Base-by-base conservation (phyloP, 768 basidiomycete genomes). In the Dioszegia hungarica region DNA sequence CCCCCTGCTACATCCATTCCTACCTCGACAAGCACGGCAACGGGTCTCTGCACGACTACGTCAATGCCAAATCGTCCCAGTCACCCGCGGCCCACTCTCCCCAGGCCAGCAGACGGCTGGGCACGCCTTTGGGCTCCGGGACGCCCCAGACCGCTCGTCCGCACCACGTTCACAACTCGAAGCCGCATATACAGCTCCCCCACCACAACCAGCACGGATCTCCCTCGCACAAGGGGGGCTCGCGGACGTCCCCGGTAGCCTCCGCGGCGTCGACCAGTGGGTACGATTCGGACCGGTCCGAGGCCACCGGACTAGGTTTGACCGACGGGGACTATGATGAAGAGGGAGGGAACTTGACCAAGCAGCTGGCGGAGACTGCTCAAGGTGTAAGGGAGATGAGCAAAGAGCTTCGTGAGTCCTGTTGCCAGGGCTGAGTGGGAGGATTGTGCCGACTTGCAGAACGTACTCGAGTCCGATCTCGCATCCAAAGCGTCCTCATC, bases 311-410 rank as follows among this genome's bases (percentile, higher is more conserved):
- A 59, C 55, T 25, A 46, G 71, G 74, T 43, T 69, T 61, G 12
- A 68, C 72, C 37, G 57, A n/a, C n/a, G n/a, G n/a, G n/a, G 78
- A 79, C 24, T 85, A 86, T 27, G 85, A 88, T 22, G 86, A 85
- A 41, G 84, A 83, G 60, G 83, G 82, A 0, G 82, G 83, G 39
- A 93, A 86, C 72, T 77, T 98, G 67, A 98, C 95, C 5, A 86
- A 83, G 72, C 90, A 92, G 65, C 81, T 99, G 14, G 95, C 94
- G 8, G 94, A 94, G 79, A 99, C 95, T 19, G 95, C 95, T 17
- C 89, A 91, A 12, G 88, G 91, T 36, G 95, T 99, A 11, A 83
- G 95, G 45, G 95, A 99, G 78, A 93, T 97, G 91, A 94, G 91
- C 83, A 94, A 94, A 77, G 90, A 94, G 75, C 85, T 99, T 17